Evolutionary conservation across 2,329 filamentous ascomycete genomes (phyloP).

Genomic region (Clonostachys chloroleuca): DNA sequence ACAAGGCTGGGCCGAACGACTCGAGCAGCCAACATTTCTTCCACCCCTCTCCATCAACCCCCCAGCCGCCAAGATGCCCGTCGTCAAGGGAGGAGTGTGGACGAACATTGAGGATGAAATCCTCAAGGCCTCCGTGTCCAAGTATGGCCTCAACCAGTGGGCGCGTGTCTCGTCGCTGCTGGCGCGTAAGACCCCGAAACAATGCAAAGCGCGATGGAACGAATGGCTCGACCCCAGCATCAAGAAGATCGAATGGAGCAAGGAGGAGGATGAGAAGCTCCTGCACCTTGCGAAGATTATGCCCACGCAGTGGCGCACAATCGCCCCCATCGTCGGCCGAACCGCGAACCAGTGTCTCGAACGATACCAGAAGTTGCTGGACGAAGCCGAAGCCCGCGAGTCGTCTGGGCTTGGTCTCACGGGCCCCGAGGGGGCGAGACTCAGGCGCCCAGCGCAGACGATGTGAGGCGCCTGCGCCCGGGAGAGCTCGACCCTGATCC

Average conservation of each 20-base stretch:
- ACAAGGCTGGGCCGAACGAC: no score
- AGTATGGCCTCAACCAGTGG: conserved; percentile 97
- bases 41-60: background rate
- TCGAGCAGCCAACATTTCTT: no score
- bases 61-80: conserved; percentile 49
- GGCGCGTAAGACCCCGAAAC: conserved; percentile 95
- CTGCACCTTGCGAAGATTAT: conserved; percentile 96
- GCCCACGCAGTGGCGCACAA: conserved; percentile 98
- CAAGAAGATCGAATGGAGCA: conserved; percentile 98
- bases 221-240: conserved; percentile 99
- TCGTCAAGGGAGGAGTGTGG: conserved; percentile 73
- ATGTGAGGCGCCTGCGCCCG: conserved; percentile 81
- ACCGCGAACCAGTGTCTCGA: conserved; percentile 97
- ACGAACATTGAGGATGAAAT: conserved; percentile 89
- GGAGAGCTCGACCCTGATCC: conserved; percentile 97
- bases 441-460: conserved; percentile 83
- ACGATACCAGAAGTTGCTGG: conserved; percentile 91
- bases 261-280: conserved; percentile 97
- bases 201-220: conserved; percentile 97
- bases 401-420: conserved; percentile 77
- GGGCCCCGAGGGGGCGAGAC: conserved; percentile 86
- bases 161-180: conserved; percentile 95
- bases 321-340: conserved; percentile 91
- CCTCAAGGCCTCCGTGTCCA: conserved; percentile 90
- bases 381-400: conserved; percentile 91